Base-by-base conservation (phyloP, 495 filamentous ascomycete genomes). In the Daldinia bambusicola region DNA sequence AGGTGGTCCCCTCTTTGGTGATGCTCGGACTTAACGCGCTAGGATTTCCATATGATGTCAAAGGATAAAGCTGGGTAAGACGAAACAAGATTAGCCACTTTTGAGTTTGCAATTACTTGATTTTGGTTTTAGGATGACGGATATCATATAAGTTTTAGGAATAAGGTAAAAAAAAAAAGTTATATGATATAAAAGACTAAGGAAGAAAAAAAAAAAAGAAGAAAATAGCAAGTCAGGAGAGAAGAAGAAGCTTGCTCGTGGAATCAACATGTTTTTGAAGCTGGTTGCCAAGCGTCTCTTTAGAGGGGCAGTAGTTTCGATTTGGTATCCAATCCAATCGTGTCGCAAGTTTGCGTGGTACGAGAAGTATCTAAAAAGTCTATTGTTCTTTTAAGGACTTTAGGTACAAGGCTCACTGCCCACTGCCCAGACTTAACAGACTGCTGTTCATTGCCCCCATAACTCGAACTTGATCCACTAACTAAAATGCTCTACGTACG, bases 11-110 rank as follows among this genome's bases (percentile, higher is more conserved):
- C 55, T 56, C 52, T 58, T 56, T 56, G 20, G 71, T 55, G 62
- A 63, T 63, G 50, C 32, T 37, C 69, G 30, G 59, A 71, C 45
- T 72, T 50, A 52, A 72, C 16, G 53, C 69, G 64, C 69, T 72
- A 72, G 37, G 40, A 22, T 26, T 13, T 22, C 20, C 34, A 26
- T 63, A 73, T 74, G 71, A 76, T 74, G 71, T 74, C 67, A 70
- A 61, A 40, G 0, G 16, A 41, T 43, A 26, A 26, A 26, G 26
- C 26, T 26, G 26, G 26, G 7, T 36, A 34, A 53, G 57, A 30
- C 36, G 45, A 43, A 43, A 53, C 41, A 7, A 16, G 32, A 48
- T 37, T 37, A 52, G 37, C 50, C 20, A 69, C 52, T 58, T 20
- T 31, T 37, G 20, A 48, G 31, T 45, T 41, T 51, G n/a, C 14